Base-by-base conservation (phyloP, 1,284 basidiomycete species). In the Stygiomarasmius scandens region DNA sequence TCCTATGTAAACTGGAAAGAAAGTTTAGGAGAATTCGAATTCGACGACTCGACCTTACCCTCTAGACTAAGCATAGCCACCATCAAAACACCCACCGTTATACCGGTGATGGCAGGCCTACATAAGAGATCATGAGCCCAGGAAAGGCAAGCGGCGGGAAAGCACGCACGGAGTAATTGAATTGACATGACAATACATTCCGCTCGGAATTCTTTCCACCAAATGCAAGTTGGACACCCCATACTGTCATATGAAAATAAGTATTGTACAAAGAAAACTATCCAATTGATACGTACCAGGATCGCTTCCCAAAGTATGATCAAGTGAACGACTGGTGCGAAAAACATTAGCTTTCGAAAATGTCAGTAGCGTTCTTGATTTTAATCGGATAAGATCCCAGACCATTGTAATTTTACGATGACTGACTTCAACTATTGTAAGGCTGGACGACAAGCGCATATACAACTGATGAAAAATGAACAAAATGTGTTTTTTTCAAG, bases 151-250 rank as follows among this genome's bases (percentile, higher is more conserved):
- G 32, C 8, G 32, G 14, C 8, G 32, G 8, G 14, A 53, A 53
- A 53, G 23, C 52, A 41, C 55, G 20, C n/a, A 57, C 55, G 55
- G 55, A 11, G 51, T 20, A 19, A 29, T 25, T 6, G 44, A 12
- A 2, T 34, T 10, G 45, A 60, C 23, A 47, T 60, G 56, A 47
- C 59, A 60, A 41, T 41, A 60, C 36, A 58, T 20, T 4, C 51
- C 46, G 12, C 34, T 46, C 3, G 29, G 11, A 34, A 58, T 29
- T 19, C 51, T n/a, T 32, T 49, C 23, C 12, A 60, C 48, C 3
- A 24, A 22, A 19, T 20, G 10, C 9, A 22, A 51, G 14, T 60
- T 32, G 11, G 50, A 36, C 11, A 60, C 25, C 4, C 55, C 59
- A 36, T 41, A n/a, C 59, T 60, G 19, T 6, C 24, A 9, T 19